A percentile compares a stretch with the other conserved stretches of the same genome.
Evolutionary conservation across 2,329 filamentous ascomycete genomes (phyloP).

Genomic region (Tothia fuscella): DNA sequence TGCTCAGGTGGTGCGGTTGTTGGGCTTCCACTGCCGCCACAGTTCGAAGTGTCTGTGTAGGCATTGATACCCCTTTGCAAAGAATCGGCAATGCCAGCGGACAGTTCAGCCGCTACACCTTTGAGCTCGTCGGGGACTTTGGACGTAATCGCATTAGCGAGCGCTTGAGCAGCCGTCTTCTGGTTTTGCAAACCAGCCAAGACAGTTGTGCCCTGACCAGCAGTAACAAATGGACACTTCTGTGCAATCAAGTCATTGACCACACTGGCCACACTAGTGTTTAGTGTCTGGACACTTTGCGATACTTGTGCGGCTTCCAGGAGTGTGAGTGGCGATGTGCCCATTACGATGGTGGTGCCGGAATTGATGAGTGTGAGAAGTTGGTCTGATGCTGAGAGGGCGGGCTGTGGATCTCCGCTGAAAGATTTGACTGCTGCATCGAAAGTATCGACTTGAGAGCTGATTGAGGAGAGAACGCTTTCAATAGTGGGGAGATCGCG

Average conservation of each 20-base stretch:
- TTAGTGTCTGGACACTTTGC: not conserved
- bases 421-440: not conserved
- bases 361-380: not conserved
- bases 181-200: not conserved
- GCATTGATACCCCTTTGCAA: constrained; percentile 22
- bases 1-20: not conserved
- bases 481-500: too few relatives aligned
- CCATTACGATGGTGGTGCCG: not conserved
- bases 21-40: not conserved
- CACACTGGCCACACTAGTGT: not conserved
- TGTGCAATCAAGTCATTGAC: not conserved
- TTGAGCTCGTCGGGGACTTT: not conserved
- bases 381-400: not conserved
- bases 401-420: not conserved
- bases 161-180: constrained; percentile 1
- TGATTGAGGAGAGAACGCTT: too few relatives aligned
- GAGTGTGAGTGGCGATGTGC: not conserved
- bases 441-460: not conserved
- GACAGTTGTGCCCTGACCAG: not conserved
- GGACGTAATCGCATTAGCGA: not conserved
- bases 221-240: not conserved
- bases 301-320: not conserved
- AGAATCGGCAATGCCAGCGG: constrained; percentile 20
- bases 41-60: constrained; percentile 11
- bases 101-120: not conserved